Evolutionary conservation across 345 rosid species (phyloP), one percentile per base, ranked within the genome.

Genomic region (Zanthoxylum bungeanum): DNA sequence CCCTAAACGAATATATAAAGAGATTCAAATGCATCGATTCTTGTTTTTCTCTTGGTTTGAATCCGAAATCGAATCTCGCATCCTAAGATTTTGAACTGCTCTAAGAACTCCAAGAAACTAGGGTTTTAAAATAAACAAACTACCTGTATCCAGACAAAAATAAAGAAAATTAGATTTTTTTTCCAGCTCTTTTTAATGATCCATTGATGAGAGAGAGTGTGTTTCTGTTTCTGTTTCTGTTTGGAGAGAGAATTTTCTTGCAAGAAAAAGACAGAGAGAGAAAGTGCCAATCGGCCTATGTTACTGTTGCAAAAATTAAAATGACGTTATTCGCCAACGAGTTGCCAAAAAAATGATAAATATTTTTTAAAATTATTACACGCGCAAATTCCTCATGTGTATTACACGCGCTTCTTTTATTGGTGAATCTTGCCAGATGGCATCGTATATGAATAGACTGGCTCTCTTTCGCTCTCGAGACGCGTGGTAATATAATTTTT

Each of bases 161-260:
- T 31, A 24, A 36, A 21, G 58, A 24, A 30, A 46, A 34, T 71
- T 66, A 67, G 79, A 81, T 55, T 83, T 28, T 63, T n/a, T n/a
- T 40, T 47, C 49, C 39, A 21, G 59, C 71, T 17, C 59, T 24
- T 69, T 31, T 11, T 9, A 11, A 75, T 69, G 74, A 81, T 81
- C 71, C 76, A 80, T 60, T 24, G 77, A 76, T 7, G 77, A 42
- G 55, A 77, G 50, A 73, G 71, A 79, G 73, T 49, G 42, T 39
- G 9, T n/a, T n/a, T n/a, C n/a, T 37, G 75, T 72, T 79, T 69
- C 70, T 16, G 31, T n/a, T n/a, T n/a, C n/a, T n/a, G n/a, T 27
- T 40, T 50, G 52, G 55, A 52, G 72, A 71, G 69, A 72, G 65
- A 19, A 67, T 24, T 37, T 16, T n/a, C n/a, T n/a, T n/a, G n/a